phyloP scores from a whole-genome alignment of 2,329 filamentous ascomycete genomes.

The Xylogone sp. region DNA sequence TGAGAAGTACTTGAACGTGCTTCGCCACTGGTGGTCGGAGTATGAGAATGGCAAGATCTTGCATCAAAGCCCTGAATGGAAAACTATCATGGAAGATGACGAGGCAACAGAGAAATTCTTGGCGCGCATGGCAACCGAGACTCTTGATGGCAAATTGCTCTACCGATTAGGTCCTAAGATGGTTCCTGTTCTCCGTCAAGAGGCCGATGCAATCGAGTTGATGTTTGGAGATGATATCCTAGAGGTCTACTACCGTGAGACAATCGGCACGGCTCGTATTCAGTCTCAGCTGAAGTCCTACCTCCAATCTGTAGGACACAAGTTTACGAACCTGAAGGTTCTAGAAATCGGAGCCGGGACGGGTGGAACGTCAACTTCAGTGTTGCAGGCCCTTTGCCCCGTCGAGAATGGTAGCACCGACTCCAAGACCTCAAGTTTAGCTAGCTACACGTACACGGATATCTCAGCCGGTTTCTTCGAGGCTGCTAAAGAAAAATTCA shows the following conservation, averaged over 20 bases:
- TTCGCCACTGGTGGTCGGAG: not conserved
- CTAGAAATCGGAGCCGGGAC: constrained; percentile 2
- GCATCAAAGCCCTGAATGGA: constrained; percentile 15
- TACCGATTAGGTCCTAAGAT: constrained; percentile 30
- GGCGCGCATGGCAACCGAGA: constrained; percentile 17
- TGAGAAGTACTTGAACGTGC: not conserved
- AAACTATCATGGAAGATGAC: constrained; percentile 13
- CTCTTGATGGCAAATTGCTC: constrained; percentile 26
- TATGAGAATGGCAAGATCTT: not conserved
- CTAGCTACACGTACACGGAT: constrained; percentile 14
- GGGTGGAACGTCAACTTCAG: not conserved
- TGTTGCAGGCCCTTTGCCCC: too few species aligned
- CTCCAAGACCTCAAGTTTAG: not conserved
- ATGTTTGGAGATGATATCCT: constrained; percentile 13
- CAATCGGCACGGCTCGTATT: too few species aligned
- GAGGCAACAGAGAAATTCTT: constrained; percentile 21
- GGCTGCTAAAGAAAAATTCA: constrained; percentile 16
- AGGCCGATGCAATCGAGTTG: constrained; percentile 28
- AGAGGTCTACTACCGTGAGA: too few species aligned
- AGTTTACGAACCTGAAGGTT: not conserved
- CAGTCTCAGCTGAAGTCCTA: too few species aligned
- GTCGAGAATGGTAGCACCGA: too few species aligned
- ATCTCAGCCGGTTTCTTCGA: constrained; percentile 26
- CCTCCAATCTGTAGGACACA: too few species aligned
- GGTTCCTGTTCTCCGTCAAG: constrained; percentile 20